phyloP scores from a whole-genome alignment of 169 alveolate genomes.

The Cardiosporidium cionae region DNA sequence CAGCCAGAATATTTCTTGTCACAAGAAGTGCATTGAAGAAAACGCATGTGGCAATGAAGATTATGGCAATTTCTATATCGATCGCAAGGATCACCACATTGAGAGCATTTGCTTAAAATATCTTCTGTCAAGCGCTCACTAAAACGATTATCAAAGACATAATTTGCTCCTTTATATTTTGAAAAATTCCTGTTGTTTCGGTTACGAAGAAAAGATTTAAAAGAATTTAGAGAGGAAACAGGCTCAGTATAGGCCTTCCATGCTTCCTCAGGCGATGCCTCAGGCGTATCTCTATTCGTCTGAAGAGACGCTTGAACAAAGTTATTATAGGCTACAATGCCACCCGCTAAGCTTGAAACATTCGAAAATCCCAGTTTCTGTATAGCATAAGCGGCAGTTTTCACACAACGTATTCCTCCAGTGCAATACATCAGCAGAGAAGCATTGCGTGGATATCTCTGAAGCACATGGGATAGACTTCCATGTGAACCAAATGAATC shows the following conservation, averaged over 20 bases:
- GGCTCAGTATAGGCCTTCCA: neutral
- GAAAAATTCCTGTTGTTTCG: neutral
- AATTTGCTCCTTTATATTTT: slow-evolving; percentile 18
- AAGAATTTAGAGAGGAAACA: neutral
- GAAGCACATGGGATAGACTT: slow-evolving; percentile 8
- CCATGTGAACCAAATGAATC: slow-evolving; percentile 20
- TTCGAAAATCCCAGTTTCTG: slow-evolving; percentile 32
- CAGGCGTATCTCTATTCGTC: neutral
- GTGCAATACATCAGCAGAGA: slow-evolving; percentile 39
- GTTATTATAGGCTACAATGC: slow-evolving; percentile 21
- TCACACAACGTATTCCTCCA: slow-evolving; percentile 43
- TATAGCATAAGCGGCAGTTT: slow-evolving; percentile 34
- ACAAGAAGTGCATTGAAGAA: slow-evolving; percentile 22
- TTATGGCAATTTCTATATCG: slow-evolving; percentile 22
- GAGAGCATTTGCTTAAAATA: slow-evolving; percentile 6
- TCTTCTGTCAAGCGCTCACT: slow-evolving; percentile 22
- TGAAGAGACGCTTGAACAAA: neutral
- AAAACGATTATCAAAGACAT: slow-evolving; percentile 37
- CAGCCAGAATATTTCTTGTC: slow-evolving; percentile 5
- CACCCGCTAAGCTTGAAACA: slow-evolving; percentile 35
- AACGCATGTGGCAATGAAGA: slow-evolving; percentile 18
- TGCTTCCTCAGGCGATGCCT: neutral
- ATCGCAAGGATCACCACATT: slow-evolving; percentile 9
- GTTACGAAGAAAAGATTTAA: neutral
- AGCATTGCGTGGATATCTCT: neutral